Conservation (phyloP, 1,139 yeast genomes). For the Yamadazyma blattariae region DNA sequence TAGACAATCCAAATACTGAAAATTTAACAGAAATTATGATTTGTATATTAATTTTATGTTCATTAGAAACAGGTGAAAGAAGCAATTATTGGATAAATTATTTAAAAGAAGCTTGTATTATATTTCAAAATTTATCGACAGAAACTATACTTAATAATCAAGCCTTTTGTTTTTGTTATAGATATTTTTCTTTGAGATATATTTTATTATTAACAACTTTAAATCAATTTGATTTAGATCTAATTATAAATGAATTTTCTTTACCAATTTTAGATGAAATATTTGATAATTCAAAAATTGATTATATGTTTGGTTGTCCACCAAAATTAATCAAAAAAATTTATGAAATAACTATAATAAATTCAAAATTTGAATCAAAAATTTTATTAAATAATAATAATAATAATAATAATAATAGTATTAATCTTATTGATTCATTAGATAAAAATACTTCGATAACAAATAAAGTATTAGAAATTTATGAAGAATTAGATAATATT, state of each 20-base stretch:
- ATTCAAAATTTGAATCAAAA: background rate
- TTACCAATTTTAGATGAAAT: conserved; percentile 19
- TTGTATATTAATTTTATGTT: conserved; percentile 21
- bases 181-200: conserved; percentile 23
- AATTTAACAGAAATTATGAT: conserved; percentile 12
- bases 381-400: background rate
- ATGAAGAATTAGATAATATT: conserved; percentile 5
- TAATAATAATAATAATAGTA: background rate
- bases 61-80: conserved; percentile 24
- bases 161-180: conserved; percentile 21
- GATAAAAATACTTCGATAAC: too few species aligned
- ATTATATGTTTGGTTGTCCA: conserved; percentile 28
- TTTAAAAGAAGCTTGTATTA: conserved; percentile 22
- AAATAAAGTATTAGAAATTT: background rate
- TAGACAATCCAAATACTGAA: conserved; percentile 12
- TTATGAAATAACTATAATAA: conserved; percentile 10
- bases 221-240: conserved; percentile 11
- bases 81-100: conserved; percentile 24
- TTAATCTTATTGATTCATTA: background rate
- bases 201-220: conserved; percentile 22
- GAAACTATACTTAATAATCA: conserved; percentile 16
- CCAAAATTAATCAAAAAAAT: conserved; percentile 20
- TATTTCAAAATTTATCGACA: conserved; percentile 17
- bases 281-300: conserved; percentile 17
- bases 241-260: conserved; percentile 14